A percentile compares a stretch with the other conserved stretches of the same genome.
phyloP scores from a whole-genome alignment of 108 stramenopile species.

The Parietichytrium sp. region DNA sequence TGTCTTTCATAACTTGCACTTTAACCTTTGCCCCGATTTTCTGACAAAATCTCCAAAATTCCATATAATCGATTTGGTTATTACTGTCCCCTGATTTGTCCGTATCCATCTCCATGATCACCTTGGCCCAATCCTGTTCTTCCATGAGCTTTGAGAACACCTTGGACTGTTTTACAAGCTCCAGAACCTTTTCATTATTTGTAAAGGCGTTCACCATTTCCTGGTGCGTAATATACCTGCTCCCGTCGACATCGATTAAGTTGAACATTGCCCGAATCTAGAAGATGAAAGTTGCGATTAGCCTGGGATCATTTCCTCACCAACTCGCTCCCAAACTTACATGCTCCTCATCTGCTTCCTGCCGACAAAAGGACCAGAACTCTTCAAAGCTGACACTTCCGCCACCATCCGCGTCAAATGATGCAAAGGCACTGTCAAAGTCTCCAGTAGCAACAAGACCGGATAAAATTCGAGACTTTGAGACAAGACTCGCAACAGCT shows the following conservation, averaged over 20 bases:
- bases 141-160: not conserved
- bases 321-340: no score
- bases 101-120: conserved; percentile 17
- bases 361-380: conserved; percentile 19
- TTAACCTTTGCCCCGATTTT: not conserved
- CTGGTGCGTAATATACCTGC: conserved; percentile 18
- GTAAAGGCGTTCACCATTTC: conserved; percentile 22
- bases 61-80: not conserved
- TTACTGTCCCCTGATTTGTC: not conserved
- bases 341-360: conserved; percentile 15
- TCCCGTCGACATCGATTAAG: conserved; percentile 10
- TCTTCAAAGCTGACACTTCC: conserved; percentile 34
- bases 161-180: conserved; percentile 1
- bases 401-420: conserved; percentile 11
- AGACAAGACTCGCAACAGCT: not conserved
- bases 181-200: not conserved
- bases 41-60: conserved; percentile 23
- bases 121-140: conserved; percentile 23
- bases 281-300: no score
- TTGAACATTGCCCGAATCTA: conserved; percentile 31
- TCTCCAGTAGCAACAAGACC: not conserved
- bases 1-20: not conserved
- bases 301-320: no score
- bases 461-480: not conserved
- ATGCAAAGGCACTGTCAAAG: not conserved